Evolutionary conservation across 306 rosid species (phyloP), one percentile per base, ranked within the genome.

Genomic region (Trifolium dubium): DNA sequence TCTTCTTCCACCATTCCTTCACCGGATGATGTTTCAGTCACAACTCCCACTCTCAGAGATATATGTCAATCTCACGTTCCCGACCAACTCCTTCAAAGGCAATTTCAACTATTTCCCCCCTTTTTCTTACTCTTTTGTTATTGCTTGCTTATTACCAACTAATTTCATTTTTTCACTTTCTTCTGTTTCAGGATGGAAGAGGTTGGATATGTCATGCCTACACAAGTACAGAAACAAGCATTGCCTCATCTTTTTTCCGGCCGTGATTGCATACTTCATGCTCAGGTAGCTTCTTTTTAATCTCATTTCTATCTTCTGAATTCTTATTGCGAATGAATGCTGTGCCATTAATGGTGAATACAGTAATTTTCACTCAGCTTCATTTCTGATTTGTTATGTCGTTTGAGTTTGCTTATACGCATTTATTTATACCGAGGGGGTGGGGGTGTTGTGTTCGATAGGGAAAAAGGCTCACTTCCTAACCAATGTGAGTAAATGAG

Each of bases 241-340:
- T 77, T 91, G 80, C 92, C 96, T 40, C 75, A 28, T 39, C 87
- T 94, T 49, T 88, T 92, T 56, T 87, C 96, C 0, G 90, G 97
- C 39, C 83, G 74, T 58, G 95, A 94, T 68, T 89, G 93, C 75
- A 83, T 92, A 13, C 95, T 94, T 80, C 99, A 94, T 84, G 96
- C 95, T 34, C 97, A 94, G 96, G 97, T 93, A n/a, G n/a, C n/a
- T n/a, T 37, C 51, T 30, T 80, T 63, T 72, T 9, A 12, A 3
- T 11, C 44, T 31, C 0, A 5, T 63, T 46, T 14, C 10, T 31
- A 3, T 77, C 18, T 43, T 14, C 2, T 5, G 17, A 47, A 6
- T 13, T 60, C 49, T 46, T 9, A 43, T 54, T 7, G n/a, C 44
- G n/a, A n/a, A n/a, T n/a, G n/a, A n/a, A n/a, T 44, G 29, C 35